Base-by-base conservation (phyloP, 495 filamentous ascomycete genomes). In the Podospora tetraspora region DNA sequence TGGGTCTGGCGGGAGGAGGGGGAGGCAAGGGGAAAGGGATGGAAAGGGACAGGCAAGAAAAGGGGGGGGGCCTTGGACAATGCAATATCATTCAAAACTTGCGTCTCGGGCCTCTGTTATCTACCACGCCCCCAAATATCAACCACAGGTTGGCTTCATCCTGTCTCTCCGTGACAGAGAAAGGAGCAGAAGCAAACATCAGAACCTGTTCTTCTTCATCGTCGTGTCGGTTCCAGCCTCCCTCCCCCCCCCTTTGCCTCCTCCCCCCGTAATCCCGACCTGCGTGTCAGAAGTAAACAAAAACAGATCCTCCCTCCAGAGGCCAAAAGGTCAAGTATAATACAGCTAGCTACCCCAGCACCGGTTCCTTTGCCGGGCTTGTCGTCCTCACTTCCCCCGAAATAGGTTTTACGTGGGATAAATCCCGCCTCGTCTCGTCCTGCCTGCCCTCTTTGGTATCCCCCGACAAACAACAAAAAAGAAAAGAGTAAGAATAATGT, bases 141-240 rank as follows among this genome's bases (percentile, higher is more conserved):
- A 64, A 64, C 32, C 24, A n/a, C 43, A n/a, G 43, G 43, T 52
- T 52, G 43, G 43, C 43, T 52, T 16, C 43, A 52, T 52, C 19
- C 19, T 52, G 43, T n/a, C 43, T n/a, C 43, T n/a, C 11, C 12
- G 32, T 52, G 43, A 52, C 12, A 52, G 43, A 52, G 13, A 8
- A n/a, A 52, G 19, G n/a, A 19, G 16, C 6, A 52, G 16, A 52
- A 52, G 43, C 19, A 52, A 52, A 52, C 43, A 52, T 19, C 1
- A 52, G 43, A 52, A 52, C 43, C 43, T 9, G 30, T 22, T 13
- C 19, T 66, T 59, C 34, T 19, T 43, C 34, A 12, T 43, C 25
- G 16, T 24, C 24, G 11, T 32, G 21, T 59, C 29, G 34, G 62
- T 64, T 57, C 63, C 63, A 30, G 64, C 56, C 64, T 13, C 56